Evolutionary conservation across 768 basidiomycete genomes (phyloP).

Genomic region (Cystoderma amianthinum): DNA sequence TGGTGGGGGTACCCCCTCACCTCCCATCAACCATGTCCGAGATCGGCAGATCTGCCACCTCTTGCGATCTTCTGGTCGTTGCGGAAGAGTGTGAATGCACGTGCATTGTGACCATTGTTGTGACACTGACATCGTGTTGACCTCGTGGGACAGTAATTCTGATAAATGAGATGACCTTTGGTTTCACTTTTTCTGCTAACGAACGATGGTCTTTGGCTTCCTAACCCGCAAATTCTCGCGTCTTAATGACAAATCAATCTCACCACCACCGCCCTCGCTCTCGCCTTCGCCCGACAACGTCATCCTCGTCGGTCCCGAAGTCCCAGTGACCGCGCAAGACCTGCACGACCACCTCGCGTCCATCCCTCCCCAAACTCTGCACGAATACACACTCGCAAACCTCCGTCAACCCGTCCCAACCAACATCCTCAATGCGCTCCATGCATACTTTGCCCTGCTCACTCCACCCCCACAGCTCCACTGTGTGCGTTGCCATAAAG

Average conservation of each 20-base stretch:
- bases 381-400: background rate
- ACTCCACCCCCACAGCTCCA: constrained; percentile 64
- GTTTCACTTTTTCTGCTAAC: no score
- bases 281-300: background rate
- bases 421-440: constrained; percentile 21
- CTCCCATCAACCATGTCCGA: background rate
- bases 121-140: no score
- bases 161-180: no score
- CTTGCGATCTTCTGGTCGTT: no score
- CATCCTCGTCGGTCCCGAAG: background rate
- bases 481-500: constrained; percentile 70
- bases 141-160: no score
- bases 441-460: constrained; percentile 55
- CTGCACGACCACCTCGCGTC: background rate
- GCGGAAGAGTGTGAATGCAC: no score
- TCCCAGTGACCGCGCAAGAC: background rate
- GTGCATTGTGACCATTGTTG: no score
- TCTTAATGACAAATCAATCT: background rate
- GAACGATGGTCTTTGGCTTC: background rate
- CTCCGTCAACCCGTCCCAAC: background rate
- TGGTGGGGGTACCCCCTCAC: background rate
- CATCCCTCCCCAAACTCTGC: background rate
- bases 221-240: background rate
- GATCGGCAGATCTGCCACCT: background rate
- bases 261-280: background rate